Evolutionary conservation across 75 land plant species (phyloP), one percentile per base, ranked within the genome.

Genomic region (Pinus taeda): DNA sequence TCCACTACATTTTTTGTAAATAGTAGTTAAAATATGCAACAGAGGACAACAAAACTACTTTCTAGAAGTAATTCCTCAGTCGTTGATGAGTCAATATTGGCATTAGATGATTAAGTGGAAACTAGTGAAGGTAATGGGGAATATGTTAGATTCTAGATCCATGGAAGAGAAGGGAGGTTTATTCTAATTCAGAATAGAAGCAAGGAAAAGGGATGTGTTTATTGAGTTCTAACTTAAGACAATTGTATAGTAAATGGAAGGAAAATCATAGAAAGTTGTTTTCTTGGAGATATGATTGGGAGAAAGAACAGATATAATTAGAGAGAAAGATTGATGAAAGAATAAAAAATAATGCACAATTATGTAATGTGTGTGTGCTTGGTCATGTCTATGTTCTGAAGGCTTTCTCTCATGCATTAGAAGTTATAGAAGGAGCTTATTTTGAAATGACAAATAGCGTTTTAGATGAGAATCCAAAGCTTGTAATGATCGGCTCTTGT

Each of bases 401-500:
- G 29, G 98, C 99, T 55, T 78, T 97, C 67, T 79, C 95, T 0
- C 74, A 82, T 24, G 98, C 98, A 8, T 84, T 97, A 36, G 90
- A 88, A 74, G 63, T 74, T 15, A 95, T 93, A 55, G 99, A 97
- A 82, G 76, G 78, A 17, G 89, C 88, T 4, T 97, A 92, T 74
- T 76, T 97, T 75, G 92, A 97, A 58, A 94, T 94, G 99, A 89
- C 93, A 15, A 93, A 97, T 67, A 86, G 80, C 74, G 82, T 83
- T 21, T 71, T 94, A 74, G 89, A 89, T 66, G 85, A 80, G 59
- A 90, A 95, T 71, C 99, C 99, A 22, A 98, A 97, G 82, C 87
- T 97, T 53, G 98, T 93, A 13, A 76, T 97, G 80, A 95, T 93
- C 89, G 98, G 99, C 18, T 97, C 99, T 0, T 97, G 99, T 74